Base-by-base conservation (phyloP, 164 flowering plant genomes). In the Macadamia tetraphylla region DNA sequence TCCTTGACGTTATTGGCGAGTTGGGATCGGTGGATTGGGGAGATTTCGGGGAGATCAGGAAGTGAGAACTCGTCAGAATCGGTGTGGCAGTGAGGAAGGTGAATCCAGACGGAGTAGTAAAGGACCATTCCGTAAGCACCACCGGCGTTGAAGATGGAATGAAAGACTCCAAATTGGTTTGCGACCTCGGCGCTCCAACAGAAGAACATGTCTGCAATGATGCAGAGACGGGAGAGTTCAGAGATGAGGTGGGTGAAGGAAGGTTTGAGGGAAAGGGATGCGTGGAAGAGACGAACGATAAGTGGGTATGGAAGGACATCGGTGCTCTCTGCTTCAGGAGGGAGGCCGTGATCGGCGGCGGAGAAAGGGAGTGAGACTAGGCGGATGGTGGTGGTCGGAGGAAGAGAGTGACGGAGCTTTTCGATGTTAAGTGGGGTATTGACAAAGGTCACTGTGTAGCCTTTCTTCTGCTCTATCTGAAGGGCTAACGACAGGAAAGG, bases 381-480 rank as follows among this genome's bases (percentile, higher is more conserved):
- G 44, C n/a, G 12, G 49, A 69, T 69, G 71, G 49, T 15, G 44
- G 66, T 10, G 51, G 9, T 30, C 6, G 66, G 51, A 29, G 65
- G 66, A 51, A 69, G 66, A n/a, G 60, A 30, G 6, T 58, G 53
- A 6, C 29, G 32, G 49, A 69, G 49, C 29, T 17, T 35, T 9
- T 52, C 66, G 59, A 62, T 55, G 59, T 69, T 69, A 3, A 49
- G 59, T 15, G 51, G 60, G 49, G 71, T 69, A 48, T 42, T 69
- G 66, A 61, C 29, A 0, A 69, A 10, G 60, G 66, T 69, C 14
- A 69, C 62, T 17, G 65, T 55, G 60, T n/a, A 62, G 9, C 51
- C 9, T 46, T 46, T 46, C 12, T 49, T 61, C 35, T 44, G 49
- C 12, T 42, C 35, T 12, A 70, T 49, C 3, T 35, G 51, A 0